These are phyloP conservation scores for Dichomitus squalens DNA, from an alignment of 1,284 basidiomycete genomes.

Conservation along the genomic window DNA sequence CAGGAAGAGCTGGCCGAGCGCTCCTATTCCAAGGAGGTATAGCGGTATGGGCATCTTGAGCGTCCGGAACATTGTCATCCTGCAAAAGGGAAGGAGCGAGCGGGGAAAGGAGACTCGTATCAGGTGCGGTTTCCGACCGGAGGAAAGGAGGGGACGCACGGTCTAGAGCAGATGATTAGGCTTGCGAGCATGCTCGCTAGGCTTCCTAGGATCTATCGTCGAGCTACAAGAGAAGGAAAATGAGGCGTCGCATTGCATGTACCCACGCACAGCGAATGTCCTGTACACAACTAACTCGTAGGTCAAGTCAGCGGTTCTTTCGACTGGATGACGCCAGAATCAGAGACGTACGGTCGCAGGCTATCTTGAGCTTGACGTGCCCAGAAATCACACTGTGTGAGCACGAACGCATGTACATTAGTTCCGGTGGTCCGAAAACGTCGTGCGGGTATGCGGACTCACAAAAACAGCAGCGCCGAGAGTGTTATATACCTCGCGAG, in stretches of 20 bases:
- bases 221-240: neutral
- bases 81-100: neutral
- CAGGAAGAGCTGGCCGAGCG: neutral
- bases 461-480: constrained; percentile 16
- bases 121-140: too few species aligned
- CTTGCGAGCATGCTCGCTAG: constrained; percentile 11
- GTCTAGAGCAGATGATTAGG: constrained; percentile 7
- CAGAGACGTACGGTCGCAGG: constrained; percentile 10
- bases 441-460: neutral
- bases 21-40: neutral
- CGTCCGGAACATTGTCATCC: constrained; percentile 7
- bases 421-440: neutral
- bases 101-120: neutral
- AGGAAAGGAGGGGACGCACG: neutral
- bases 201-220: constrained; percentile 7
- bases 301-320: neutral
- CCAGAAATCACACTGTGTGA: constrained; percentile 6
- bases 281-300: constrained; percentile 3
- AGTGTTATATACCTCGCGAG: constrained; percentile 17
- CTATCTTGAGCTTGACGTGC: neutral
- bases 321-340: too few species aligned
- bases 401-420: neutral
- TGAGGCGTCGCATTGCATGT: too few species aligned
- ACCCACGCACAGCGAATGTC: constrained; percentile 7
- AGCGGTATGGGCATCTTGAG: neutral